Evolutionary conservation across 176 grass and related monocot species (phyloP), one percentile per base, ranked within the genome.

Genomic region (Paspalum notatum): DNA sequence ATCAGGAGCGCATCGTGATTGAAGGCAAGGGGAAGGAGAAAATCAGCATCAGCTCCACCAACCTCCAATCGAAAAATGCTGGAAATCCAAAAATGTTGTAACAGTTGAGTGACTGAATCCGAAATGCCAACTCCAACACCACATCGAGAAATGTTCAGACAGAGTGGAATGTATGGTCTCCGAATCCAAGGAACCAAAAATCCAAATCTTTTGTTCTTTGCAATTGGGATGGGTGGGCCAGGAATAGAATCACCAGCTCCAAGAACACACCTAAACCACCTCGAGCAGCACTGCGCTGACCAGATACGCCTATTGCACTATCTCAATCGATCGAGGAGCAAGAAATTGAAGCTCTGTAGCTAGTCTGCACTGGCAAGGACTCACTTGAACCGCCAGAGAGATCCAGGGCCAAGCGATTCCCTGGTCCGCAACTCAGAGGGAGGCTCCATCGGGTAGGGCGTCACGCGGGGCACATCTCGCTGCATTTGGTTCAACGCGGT

Each of bases 401-500:
- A 86, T 69, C 50, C 71, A 41, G 70, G 18, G 41, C 44, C n/a
- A 24, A 9, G 53, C 15, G 38, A 32, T 48, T 45, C 64, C 18
- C 57, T 4, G n/a, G 43, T 54, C 39, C 47, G 56, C 26, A 55
- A 73, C 32, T 32, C 59, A 13, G 26, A 76, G 21, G 66, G 5
- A 17, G 42, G 27, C 20, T 16, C 6, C 12, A 63, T 40, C 1
- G 78, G 67, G 17, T 71, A 77, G 58, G 9, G 32, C 17, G 54
- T 90, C 78, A 90, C 24, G 82, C 44, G 47, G 62, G 10, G 32
- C 82, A 83, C 83, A 90, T 88, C 80, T 88, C 67, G 59, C 86
- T 26, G 67, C 86, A 88, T 82, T 81, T 82, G 67, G 67, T 59
- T 83, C 18, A 26, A 68, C 24, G 58, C 59, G n/a, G 72, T 7